Conservation (phyloP, 768 basidiomycete genomes). For the Russula griseocarnosa region DNA sequence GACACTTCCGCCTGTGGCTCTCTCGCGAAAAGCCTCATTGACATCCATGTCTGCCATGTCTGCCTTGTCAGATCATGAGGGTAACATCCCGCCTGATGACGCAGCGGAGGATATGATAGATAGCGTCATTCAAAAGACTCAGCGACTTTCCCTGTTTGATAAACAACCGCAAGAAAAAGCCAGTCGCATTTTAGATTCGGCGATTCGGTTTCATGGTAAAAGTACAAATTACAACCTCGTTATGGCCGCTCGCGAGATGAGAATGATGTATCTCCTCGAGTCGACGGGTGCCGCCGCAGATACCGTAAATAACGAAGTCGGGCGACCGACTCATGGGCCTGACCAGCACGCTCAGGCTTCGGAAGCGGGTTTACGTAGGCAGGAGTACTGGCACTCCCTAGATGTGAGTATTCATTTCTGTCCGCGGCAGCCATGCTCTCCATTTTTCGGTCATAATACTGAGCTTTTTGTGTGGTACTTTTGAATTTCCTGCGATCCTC, state of each 20-base stretch:
- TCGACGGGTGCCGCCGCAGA: constrained; percentile 9
- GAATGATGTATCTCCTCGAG: constrained; percentile 13
- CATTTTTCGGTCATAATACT: neutral
- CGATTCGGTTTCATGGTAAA: constrained; percentile 26
- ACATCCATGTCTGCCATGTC: neutral
- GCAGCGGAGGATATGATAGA: constrained; percentile 7
- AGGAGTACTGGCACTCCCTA: constrained; percentile 26
- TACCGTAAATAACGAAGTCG: constrained; percentile 4
- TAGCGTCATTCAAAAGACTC: constrained; percentile 11
- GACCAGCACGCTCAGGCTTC: neutral
- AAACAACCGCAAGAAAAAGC: constrained; percentile 19
- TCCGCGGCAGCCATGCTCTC: neutral
- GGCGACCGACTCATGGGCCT: neutral
- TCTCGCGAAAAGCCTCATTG: constrained; percentile 9
- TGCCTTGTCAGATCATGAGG: neutral
- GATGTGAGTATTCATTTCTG: constrained; percentile 21
- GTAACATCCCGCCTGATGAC: neutral
- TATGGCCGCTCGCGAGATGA: constrained; percentile 14
- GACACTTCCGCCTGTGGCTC: constrained; percentile 5
- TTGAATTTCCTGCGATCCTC: neutral
- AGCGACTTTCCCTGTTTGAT: constrained; percentile 24
- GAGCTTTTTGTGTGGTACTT: neutral
- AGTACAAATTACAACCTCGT: constrained; percentile 21
- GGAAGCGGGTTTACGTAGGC: constrained; percentile 8
- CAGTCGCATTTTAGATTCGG: constrained; percentile 20